Evolutionary conservation across 1,284 basidiomycete species (phyloP).

Genomic region (Cystobasidium sp.): DNA sequence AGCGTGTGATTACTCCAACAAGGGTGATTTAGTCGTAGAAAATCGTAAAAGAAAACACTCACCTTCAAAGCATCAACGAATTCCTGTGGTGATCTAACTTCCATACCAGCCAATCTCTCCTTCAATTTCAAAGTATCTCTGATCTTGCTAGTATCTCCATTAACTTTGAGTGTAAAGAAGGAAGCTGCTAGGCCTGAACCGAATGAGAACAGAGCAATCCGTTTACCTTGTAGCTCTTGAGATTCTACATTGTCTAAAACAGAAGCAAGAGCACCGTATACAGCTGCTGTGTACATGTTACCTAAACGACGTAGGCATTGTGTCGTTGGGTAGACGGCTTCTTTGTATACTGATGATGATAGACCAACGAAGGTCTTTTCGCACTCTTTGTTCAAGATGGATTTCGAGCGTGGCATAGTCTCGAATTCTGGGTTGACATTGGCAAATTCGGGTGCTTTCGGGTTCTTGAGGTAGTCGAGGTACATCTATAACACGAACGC

Average conservation of each 20-base stretch:
- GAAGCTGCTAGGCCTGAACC: constrained; percentile 89
- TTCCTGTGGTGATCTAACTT: constrained; percentile 86
- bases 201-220: constrained; percentile 89
- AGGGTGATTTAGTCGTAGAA: no score
- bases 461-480: constrained; percentile 88
- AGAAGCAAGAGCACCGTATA: constrained; percentile 90
- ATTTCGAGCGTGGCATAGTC: constrained; percentile 69
- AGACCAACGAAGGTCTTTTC: constrained; percentile 88
- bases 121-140: constrained; percentile 82
- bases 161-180: constrained; percentile 84
- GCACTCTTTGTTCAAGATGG: constrained; percentile 88
- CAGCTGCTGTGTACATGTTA: constrained; percentile 98
- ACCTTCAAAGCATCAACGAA: constrained; percentile 77
- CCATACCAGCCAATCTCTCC: constrained; percentile 84
- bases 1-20: no score
- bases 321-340: constrained; percentile 75
- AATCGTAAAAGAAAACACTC: no score
- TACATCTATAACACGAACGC: constrained; percentile 61
- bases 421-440: constrained; percentile 74
- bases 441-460: constrained; percentile 73
- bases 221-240: constrained; percentile 72
- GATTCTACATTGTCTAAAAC: constrained; percentile 73
- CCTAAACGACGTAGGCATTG: constrained; percentile 84
- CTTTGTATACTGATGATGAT: constrained; percentile 72
- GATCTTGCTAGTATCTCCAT: constrained; percentile 82